Evolutionary conservation across 2,329 filamentous ascomycete species (phyloP).

Genomic region (Aureobasidium namibiae): DNA sequence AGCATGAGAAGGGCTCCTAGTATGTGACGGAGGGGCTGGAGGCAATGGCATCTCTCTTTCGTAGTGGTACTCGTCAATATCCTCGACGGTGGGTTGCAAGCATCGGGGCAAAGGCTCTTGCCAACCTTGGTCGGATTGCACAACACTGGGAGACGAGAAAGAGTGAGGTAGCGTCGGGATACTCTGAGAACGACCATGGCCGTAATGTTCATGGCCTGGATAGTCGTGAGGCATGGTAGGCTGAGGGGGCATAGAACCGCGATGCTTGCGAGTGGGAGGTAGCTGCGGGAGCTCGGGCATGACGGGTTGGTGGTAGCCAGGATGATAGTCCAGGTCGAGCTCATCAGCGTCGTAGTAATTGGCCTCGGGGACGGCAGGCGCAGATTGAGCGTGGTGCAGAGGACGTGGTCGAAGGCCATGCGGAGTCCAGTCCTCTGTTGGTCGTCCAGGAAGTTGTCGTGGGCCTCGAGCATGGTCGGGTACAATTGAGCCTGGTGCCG

Average conservation of each 20-base stretch:
- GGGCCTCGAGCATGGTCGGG: constrained; percentile 9
- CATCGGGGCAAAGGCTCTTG: constrained; percentile 11
- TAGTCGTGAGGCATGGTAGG: constrained; percentile 18
- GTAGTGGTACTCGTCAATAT: constrained; percentile 37
- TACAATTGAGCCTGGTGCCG: background rate
- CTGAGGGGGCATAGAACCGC: constrained; percentile 17
- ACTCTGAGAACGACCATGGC: constrained; percentile 2
- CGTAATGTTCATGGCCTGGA: background rate
- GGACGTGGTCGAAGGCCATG: constrained; percentile 5
- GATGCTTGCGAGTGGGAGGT: constrained; percentile 23
- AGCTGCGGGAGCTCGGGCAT: constrained; percentile 27
- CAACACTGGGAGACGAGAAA: constrained; percentile 3
- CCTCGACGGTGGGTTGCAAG: constrained; percentile 59
- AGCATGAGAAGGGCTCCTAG: constrained; percentile 17
- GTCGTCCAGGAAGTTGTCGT: background rate
- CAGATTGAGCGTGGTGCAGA: background rate
- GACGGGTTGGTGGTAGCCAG: constrained; percentile 17
- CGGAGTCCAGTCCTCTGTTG: constrained; percentile 7
- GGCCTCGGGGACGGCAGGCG: background rate
- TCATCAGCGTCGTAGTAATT: constrained; percentile 6
- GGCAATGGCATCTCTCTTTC: constrained; percentile 26
- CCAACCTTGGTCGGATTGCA: background rate
- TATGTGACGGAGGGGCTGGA: constrained; percentile 26
- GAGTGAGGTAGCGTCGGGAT: constrained; percentile 7
- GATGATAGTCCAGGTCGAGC: constrained; percentile 9